A percentile compares a stretch with the other conserved stretches of the same genome.
Evolutionary conservation across 2,329 filamentous ascomycete genomes (phyloP).

Genomic region (Cadophora sp.): DNA sequence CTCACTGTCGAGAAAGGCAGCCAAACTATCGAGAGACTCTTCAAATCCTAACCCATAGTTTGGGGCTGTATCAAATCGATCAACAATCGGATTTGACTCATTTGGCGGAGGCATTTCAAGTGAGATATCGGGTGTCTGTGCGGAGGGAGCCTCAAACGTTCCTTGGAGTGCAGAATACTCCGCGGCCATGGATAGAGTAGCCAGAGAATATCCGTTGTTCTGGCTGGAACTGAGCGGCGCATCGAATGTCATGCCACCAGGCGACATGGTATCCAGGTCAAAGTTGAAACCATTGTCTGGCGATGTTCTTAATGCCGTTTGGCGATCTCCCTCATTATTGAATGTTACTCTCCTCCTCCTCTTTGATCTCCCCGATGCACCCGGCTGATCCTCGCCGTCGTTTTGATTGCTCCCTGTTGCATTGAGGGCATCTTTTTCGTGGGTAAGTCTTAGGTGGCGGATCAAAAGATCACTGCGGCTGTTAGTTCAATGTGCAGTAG

Average conservation of each 20-base stretch:
- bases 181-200: slow-evolving; percentile 23
- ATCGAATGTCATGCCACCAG: background rate
- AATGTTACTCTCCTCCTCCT: slow-evolving; percentile 19
- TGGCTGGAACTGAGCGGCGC: slow-evolving; percentile 15
- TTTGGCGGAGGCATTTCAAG: slow-evolving; percentile 5
- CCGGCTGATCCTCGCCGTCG: background rate
- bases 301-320: background rate
- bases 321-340: background rate
- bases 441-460: slow-evolving; percentile 69
- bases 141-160: slow-evolving; percentile 1
- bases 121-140: slow-evolving; percentile 8
- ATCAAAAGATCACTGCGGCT: slow-evolving; percentile 68
- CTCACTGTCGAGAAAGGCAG: slow-evolving; percentile 62
- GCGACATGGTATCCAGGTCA: background rate
- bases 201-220: slow-evolving; percentile 25
- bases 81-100: background rate
- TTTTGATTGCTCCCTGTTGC: slow-evolving; percentile 2
- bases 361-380: background rate
- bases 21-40: slow-evolving; percentile 57
- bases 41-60: slow-evolving; percentile 20
- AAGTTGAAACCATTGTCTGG: background rate
- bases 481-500: slow-evolving; percentile 36
- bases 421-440: slow-evolving; percentile 42
- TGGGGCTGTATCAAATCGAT: slow-evolving; percentile 6
- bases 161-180: slow-evolving; percentile 22